phyloP scores from a whole-genome alignment of 192 early-diverging fungal genomes.

The Backusella circina region DNA sequence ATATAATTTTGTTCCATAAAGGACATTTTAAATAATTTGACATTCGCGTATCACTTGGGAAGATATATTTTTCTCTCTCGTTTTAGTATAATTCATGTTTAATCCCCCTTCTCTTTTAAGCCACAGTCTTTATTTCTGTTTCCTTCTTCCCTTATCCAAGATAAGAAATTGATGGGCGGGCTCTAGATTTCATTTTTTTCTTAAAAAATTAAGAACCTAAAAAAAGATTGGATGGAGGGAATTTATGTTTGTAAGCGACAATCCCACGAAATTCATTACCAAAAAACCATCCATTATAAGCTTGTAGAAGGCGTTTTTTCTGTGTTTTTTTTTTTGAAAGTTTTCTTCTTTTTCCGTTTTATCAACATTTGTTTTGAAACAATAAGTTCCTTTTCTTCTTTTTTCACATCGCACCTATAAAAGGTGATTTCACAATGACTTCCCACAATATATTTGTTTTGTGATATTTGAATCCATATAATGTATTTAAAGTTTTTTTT shows the following conservation, averaged over 20 bases:
- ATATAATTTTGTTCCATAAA: not conserved
- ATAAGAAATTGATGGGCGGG: conserved; percentile 1
- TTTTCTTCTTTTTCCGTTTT: not conserved
- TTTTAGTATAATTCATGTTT: not conserved
- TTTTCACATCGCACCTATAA: not conserved
- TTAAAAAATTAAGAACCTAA: not conserved
- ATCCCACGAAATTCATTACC: not conserved
- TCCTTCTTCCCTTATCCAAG: not conserved
- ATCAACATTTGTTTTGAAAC: not conserved
- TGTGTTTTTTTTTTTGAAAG: not conserved
- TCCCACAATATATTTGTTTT: not conserved
- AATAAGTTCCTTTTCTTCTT: not conserved
- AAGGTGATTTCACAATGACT: not conserved
- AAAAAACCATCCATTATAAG: not conserved
- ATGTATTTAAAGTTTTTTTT: not conserved
- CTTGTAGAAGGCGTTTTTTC: not conserved
- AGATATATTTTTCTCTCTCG: not conserved
- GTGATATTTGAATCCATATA: not conserved
- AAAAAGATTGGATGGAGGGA: not conserved
- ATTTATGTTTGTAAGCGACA: not conserved
- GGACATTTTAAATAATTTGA: not conserved
- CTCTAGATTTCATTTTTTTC: not conserved
- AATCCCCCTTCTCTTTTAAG: not conserved
- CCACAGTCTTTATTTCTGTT: not conserved
- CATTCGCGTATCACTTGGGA: not conserved